Base-by-base conservation (phyloP, 2,329 filamentous ascomycete species). In the Stemphylium lycopersici region DNA sequence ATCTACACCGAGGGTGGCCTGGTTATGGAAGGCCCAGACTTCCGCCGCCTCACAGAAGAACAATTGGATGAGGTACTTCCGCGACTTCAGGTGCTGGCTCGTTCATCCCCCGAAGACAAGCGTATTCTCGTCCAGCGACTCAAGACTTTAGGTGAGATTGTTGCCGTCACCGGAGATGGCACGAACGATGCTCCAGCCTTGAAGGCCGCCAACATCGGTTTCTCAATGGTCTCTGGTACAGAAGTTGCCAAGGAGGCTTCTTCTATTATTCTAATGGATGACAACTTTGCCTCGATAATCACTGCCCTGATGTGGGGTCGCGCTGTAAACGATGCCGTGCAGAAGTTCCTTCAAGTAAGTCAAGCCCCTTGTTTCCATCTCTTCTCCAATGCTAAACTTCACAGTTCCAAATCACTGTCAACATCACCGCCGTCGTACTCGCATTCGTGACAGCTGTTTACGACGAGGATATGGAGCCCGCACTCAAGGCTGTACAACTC, bases 241-340 rank as follows among this genome's bases (percentile, higher is more conserved):
- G 93, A 98, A 74, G 93, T 98, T 26, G 90, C 95, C 44, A 96
- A 96, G 80, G 81, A 97, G 62, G 95, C 95, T 15, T 91, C 93
- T 49, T 93, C 97, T 73, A 98, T 98, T 91, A 93, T 98, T 47
- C 88, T 98, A 46, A 90, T 92, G 36, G 93, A 98, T 78, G 91
- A 97, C 78, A 98, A 98, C 81, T 98, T 99, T 76, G 91, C 93
- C 58, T 97, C 93, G 1, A 98, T 99, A 67, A 90, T 96, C 74
- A 83, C 90, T 44, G 93, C 95, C 34, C 91, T 98, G 54, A 93
- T 97, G 77, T 95, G 97, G 79, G 95, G 93, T 49, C 88, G 95
- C 59, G 91, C 92, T 57, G 97, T 98, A 77, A 97, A 96, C 83
- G 96, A 93, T 86, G 97, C 97, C 80, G 97, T 95, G 3, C 93